Percentiles rank a stretch among this genome's conserved stretches.
phyloP scores from a whole-genome alignment of 768 basidiomycete genomes.

The Strobilomyces dryophilus region DNA sequence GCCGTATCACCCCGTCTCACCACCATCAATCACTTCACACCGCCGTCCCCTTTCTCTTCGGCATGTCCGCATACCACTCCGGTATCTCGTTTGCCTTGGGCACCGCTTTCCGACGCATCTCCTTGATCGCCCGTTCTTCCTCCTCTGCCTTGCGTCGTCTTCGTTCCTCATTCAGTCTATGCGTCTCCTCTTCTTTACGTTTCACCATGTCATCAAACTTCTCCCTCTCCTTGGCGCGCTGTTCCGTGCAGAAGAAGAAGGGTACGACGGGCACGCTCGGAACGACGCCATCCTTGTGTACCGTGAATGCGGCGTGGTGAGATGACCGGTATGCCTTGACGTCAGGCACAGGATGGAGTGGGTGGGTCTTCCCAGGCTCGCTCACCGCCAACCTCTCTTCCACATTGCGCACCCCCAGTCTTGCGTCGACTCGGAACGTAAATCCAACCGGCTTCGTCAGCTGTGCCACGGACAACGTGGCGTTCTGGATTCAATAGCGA shows the following conservation, averaged over 20 bases:
- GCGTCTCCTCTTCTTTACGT: slow-evolving; percentile 52
- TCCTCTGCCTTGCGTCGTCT: slow-evolving; percentile 45
- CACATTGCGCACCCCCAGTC: slow-evolving; percentile 44
- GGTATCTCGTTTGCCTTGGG: slow-evolving; percentile 70
- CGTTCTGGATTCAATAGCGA: slow-evolving; percentile 16
- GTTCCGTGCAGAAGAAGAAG: slow-evolving; percentile 49
- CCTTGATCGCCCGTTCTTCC: slow-evolving; percentile 58
- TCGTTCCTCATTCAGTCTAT: slow-evolving; percentile 43
- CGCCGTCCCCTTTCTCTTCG: slow-evolving; percentile 44
- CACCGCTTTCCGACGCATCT: slow-evolving; percentile 57
- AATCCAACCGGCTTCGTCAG: slow-evolving; percentile 49
- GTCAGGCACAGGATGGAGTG: slow-evolving; percentile 42
- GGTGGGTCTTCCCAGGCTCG: slow-evolving; percentile 19
- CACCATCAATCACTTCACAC: slow-evolving; percentile 14
- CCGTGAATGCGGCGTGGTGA: slow-evolving; percentile 32
- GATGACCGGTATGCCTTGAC: slow-evolving; percentile 53
- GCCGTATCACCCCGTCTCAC: slow-evolving; percentile 13
- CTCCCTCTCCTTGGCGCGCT: slow-evolving; percentile 56
- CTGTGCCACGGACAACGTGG: slow-evolving; percentile 26
- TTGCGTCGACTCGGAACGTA: slow-evolving; percentile 48
- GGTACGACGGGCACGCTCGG: slow-evolving; percentile 33
- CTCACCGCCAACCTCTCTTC: slow-evolving; percentile 29
- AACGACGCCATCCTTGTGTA: slow-evolving; percentile 44
- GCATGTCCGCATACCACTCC: slow-evolving; percentile 71
- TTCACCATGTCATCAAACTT: slow-evolving; percentile 57